Conservation (phyloP, 1,139 yeast species). For the Nakaseomyces sp. region DNA sequence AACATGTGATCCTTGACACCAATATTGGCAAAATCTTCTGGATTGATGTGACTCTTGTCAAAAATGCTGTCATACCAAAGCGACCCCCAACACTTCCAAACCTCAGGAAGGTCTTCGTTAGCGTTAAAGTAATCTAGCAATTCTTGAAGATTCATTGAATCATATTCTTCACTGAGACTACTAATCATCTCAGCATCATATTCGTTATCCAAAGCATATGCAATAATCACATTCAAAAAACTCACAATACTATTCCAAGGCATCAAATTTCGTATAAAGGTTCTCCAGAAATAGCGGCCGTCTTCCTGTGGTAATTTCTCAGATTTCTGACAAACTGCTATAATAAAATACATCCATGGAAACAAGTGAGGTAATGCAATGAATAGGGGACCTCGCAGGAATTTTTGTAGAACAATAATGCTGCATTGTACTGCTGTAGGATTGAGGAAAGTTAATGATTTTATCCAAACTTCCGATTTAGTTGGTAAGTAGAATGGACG, state of each 20-base stretch:
- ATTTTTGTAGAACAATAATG: slow-evolving; percentile 55
- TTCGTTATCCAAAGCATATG: slow-evolving; percentile 23
- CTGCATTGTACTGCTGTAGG: slow-evolving; percentile 59
- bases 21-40: slow-evolving; percentile 43
- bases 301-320: slow-evolving; percentile 28
- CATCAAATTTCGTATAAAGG: slow-evolving; percentile 41
- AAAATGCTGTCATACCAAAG: slow-evolving; percentile 54
- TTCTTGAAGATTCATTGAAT: slow-evolving; percentile 21
- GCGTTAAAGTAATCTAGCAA: slow-evolving; percentile 41
- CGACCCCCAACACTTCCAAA: slow-evolving; percentile 81
- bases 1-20: slow-evolving; percentile 54
- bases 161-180: slow-evolving; percentile 18
- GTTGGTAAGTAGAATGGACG: slow-evolving; percentile 22
- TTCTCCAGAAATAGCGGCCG: slow-evolving; percentile 39
- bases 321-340: slow-evolving; percentile 54
- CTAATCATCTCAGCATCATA: slow-evolving; percentile 16
- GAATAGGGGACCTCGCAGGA: slow-evolving; percentile 59
- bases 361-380: slow-evolving; percentile 62
- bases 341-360: slow-evolving; percentile 62
- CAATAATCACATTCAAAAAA: slow-evolving; percentile 45
- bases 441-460: slow-evolving; percentile 46
- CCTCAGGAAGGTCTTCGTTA: slow-evolving; percentile 60
- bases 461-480: slow-evolving; percentile 47
- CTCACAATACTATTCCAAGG: slow-evolving; percentile 62
- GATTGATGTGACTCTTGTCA: slow-evolving; percentile 37